A percentile compares a stretch with the other conserved stretches of the same genome.
These are phyloP conservation scores for Nymphaea colorata DNA, from an alignment of 164 flowering plant species.

Conservation along the genomic window DNA sequence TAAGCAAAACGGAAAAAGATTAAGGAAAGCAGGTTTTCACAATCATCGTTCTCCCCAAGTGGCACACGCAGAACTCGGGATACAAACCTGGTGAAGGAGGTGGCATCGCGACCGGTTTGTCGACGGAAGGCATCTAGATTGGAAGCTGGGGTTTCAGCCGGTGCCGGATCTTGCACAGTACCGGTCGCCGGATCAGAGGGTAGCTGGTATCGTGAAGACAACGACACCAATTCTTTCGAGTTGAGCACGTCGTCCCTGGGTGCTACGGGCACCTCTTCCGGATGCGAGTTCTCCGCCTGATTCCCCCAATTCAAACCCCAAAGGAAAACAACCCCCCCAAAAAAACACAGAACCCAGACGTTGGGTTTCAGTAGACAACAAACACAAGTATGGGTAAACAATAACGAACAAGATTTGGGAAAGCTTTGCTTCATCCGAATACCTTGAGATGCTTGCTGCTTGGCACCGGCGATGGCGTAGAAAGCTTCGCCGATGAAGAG, in stretches of 20 bases:
- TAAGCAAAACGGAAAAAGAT: neutral
- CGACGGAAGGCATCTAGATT: neutral
- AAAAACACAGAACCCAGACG: neutral
- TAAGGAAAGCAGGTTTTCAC: neutral
- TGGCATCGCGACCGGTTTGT: neutral
- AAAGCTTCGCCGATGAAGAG: constrained; percentile 59
- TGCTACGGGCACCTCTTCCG: neutral
- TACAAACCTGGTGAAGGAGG: neutral
- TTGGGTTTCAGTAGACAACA: neutral
- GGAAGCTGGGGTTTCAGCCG: neutral
- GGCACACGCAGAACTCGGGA: neutral
- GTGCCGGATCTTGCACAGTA: neutral
- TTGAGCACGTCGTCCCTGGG: neutral
- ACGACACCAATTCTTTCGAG: neutral
- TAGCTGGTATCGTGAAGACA: neutral
- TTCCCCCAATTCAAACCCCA: neutral
- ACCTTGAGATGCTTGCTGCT: constrained; percentile 61
- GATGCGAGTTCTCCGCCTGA: neutral
- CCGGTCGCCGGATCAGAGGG: neutral
- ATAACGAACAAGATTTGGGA: constrained; percentile 9
- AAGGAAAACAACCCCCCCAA: neutral
- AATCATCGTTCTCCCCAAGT: neutral
- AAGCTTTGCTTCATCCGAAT: neutral
- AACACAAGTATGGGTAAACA: neutral
- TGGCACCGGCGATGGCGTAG: constrained; percentile 12